Evolutionary conservation across 2,329 filamentous ascomycete genomes (phyloP).

Genomic region (Pseudocercospora vitis): DNA sequence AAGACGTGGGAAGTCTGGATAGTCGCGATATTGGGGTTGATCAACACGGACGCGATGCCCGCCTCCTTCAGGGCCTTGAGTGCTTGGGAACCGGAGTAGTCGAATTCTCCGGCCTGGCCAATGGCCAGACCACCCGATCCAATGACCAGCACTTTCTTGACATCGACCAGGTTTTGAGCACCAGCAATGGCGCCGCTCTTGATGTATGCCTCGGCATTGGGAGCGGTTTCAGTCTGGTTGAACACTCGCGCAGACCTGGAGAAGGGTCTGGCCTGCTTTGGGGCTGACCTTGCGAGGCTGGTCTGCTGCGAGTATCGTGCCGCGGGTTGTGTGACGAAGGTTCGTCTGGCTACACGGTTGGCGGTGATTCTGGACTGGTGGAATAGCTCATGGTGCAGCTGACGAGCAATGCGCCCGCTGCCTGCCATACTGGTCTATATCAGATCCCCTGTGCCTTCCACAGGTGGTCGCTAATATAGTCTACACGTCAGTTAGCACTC

Average conservation of each 20-base stretch:
- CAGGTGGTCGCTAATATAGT: constrained; percentile 69
- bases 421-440: constrained; percentile 38
- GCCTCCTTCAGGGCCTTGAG: constrained; percentile 96
- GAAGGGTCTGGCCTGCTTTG: constrained; percentile 30
- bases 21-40: constrained; percentile 97
- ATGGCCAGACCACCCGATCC: constrained; percentile 93
- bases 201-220: constrained; percentile 82
- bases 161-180: constrained; percentile 73
- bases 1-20: constrained; percentile 97
- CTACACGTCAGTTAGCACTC: constrained; percentile 37
- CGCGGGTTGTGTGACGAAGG: constrained; percentile 30
- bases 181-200: constrained; percentile 83
- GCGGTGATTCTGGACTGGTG: constrained; percentile 28
- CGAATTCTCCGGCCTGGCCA: constrained; percentile 96
- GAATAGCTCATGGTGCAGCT: constrained; percentile 34
- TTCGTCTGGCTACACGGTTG: constrained; percentile 30
- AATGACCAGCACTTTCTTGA: constrained; percentile 97
- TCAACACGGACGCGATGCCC: constrained; percentile 83
- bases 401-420: constrained; percentile 36
- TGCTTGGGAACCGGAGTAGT: constrained; percentile 96
- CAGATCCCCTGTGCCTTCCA: constrained; percentile 66
- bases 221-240: constrained; percentile 63
- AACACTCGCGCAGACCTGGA: constrained; percentile 28
- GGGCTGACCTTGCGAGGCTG: constrained; percentile 15
- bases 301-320: constrained; percentile 21